Evolutionary conservation across 2,329 filamentous ascomycete species (phyloP), one percentile per base, ranked within the genome.

Genomic region (Alternaria arbusti): DNA sequence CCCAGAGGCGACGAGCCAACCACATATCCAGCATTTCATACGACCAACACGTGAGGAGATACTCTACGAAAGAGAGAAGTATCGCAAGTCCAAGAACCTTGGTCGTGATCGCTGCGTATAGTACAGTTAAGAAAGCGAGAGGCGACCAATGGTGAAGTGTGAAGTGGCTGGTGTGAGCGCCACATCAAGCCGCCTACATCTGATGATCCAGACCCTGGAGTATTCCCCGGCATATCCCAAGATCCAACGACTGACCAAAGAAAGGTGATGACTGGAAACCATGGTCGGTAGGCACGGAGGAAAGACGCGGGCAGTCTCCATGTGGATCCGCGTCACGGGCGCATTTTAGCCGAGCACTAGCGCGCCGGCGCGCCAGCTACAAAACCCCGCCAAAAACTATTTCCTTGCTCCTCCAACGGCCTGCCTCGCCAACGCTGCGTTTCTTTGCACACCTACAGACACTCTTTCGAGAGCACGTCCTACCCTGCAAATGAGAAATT

Each of bases 361-460:
- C 70, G 63, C 62, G 51, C 50, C 25, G 25, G 36, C 55, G 49
- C 30, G 36, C 50, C 46, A 77, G 74, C 75, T 78, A 79, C 72
- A 78, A 78, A 79, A 79, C 63, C 67, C 70, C 67, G 26, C 70
- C 60, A 68, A 74, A 76, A 74, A 73, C 74, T 36, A 79, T 80
- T 82, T 82, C 56, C 59, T 63, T 20, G 26, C 77, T 79, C 78
- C 79, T 81, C 81, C 85, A 91, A 91, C 90, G 89, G 89, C 88
- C 91, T 89, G 90, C 91, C 91, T 91, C 88, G 86, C 89, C 90
- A 94, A 92, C 87, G 92, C 92, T 91, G 91, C 91, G 91, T 94
- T 94, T 94, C 92, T 93, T 94, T 94, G 92, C 92, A 91, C 90
- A 91, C 92, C 88, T 88, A 92, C 84, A 81, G 83, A 86, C 82